Percentiles rank a stretch among this genome's conserved stretches.
These are phyloP conservation scores for Lachancea sp. DNA, from an alignment of 805 yeast species.

Conservation along the genomic window DNA sequence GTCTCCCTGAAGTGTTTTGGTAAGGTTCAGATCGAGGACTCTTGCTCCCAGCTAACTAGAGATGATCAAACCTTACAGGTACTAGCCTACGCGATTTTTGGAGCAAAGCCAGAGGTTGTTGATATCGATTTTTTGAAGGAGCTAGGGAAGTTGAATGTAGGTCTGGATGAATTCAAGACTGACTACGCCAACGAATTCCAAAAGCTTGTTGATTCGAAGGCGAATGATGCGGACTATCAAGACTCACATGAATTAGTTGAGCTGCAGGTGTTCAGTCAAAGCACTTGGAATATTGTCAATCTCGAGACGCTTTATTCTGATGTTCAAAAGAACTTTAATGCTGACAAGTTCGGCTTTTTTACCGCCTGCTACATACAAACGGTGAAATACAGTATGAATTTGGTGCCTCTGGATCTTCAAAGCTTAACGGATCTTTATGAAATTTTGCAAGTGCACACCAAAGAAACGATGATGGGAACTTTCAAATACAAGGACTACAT, in stretches of 20 bases:
- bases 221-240: constrained; percentile 15
- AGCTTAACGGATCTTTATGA: constrained; percentile 14
- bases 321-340: constrained; percentile 13
- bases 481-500: constrained; percentile 30
- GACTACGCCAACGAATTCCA: constrained; percentile 24
- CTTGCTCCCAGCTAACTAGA: not conserved
- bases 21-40: constrained; percentile 7
- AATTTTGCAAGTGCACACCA: constrained; percentile 6
- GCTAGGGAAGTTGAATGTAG: constrained; percentile 19
- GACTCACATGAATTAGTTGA: constrained; percentile 19
- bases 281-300: constrained; percentile 26
- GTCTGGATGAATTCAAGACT: constrained; percentile 5
- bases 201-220: constrained; percentile 19
- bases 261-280: constrained; percentile 19
- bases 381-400: constrained; percentile 7
- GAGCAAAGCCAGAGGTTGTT: constrained; percentile 6
- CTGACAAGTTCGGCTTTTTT: constrained; percentile 29
- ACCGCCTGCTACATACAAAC: constrained; percentile 18
- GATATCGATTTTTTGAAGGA: constrained; percentile 26
- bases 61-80: constrained; percentile 19
- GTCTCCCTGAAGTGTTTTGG: constrained; percentile 34
- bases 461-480: constrained; percentile 1
- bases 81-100: constrained; percentile 23
- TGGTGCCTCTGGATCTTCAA: constrained; percentile 9
- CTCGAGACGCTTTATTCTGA: constrained; percentile 14